Percentiles rank a stretch among this genome's conserved stretches.
Conservation (phyloP, 2,329 filamentous ascomycete species). For the Didymella segeticola region DNA sequence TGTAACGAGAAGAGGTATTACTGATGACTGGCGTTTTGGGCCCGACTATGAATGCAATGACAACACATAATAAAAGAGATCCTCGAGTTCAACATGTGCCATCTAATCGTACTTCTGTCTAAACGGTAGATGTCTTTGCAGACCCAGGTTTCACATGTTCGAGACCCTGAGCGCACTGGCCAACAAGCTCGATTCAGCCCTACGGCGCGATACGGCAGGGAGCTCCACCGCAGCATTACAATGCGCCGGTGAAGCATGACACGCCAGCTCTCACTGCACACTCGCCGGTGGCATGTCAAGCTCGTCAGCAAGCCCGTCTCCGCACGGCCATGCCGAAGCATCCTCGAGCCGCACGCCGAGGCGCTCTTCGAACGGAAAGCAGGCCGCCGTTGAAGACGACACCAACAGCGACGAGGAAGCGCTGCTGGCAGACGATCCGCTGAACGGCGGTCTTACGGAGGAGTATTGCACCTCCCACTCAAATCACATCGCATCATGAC, state of each 20-base stretch:
- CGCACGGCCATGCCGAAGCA: slow-evolving; percentile 50
- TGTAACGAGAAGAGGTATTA: neutral
- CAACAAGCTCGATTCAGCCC: slow-evolving; percentile 25
- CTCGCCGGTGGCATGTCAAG: slow-evolving; percentile 49
- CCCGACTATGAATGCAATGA: neutral
- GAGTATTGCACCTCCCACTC: slow-evolving; percentile 35
- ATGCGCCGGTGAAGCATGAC: slow-evolving; percentile 33
- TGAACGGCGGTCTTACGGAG: slow-evolving; percentile 58
- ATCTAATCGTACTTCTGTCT: neutral
- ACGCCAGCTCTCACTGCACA: slow-evolving; percentile 25
- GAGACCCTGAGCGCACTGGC: slow-evolving; percentile 21
- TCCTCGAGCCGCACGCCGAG: slow-evolving; percentile 48
- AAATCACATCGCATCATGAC: neutral
- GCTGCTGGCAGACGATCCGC: slow-evolving; percentile 63
- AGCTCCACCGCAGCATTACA: slow-evolving; percentile 23
- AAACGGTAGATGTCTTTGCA: neutral
- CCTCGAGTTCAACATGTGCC: neutral
- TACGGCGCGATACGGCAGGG: slow-evolving; percentile 17
- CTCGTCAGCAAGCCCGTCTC: slow-evolving; percentile 45
- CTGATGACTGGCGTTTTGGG: neutral
- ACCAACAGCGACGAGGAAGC: slow-evolving; percentile 55
- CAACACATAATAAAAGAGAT: neutral
- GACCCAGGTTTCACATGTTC: slow-evolving; percentile 8
- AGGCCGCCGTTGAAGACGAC: slow-evolving; percentile 48
- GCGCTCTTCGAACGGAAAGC: slow-evolving; percentile 45